phyloP scores from a whole-genome alignment of 2,329 filamentous ascomycete species.

The Fusarium pseudocircinatum region DNA sequence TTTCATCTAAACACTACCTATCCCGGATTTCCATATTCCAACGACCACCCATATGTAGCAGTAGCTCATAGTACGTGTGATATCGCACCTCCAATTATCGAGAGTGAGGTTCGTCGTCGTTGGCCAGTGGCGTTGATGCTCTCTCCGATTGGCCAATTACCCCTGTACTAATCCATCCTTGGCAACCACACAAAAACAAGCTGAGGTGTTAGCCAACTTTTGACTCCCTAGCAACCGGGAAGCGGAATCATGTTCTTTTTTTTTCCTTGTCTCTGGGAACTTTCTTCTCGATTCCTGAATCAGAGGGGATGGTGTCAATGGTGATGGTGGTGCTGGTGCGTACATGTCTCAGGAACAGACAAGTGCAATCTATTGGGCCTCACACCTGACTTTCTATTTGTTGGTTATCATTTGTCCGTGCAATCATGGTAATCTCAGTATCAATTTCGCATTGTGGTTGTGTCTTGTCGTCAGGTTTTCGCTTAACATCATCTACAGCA shows the following conservation, averaged over 20 bases:
- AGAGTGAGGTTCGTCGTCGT: conserved; percentile 39
- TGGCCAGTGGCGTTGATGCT: conserved; percentile 20
- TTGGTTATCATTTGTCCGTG: neutral
- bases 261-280: conserved; percentile 21
- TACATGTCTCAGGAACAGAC: conserved; percentile 24
- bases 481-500: conserved; percentile 6
- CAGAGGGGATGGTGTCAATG: conserved; percentile 7
- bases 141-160: conserved; percentile 34
- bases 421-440: neutral
- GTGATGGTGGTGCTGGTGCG: conserved; percentile 9
- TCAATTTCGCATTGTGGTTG: conserved; percentile 7
- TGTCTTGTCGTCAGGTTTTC: conserved; percentile 29
- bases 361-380: neutral
- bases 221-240: conserved; percentile 35
- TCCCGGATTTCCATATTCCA: conserved; percentile 5
- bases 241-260: conserved; percentile 18
- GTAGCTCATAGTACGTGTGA: conserved; percentile 26
- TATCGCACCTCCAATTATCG: conserved; percentile 27
- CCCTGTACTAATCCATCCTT: conserved; percentile 26
- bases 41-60: neutral
- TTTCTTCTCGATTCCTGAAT: conserved; percentile 25
- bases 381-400: neutral
- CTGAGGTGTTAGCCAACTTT: conserved; percentile 14
- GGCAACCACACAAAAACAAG: conserved; percentile 23
- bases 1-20: conserved; percentile 7